These are phyloP conservation scores for Penicillium sp. DNA, from an alignment of 2,329 filamentous ascomycete species.

Conservation along the genomic window DNA sequence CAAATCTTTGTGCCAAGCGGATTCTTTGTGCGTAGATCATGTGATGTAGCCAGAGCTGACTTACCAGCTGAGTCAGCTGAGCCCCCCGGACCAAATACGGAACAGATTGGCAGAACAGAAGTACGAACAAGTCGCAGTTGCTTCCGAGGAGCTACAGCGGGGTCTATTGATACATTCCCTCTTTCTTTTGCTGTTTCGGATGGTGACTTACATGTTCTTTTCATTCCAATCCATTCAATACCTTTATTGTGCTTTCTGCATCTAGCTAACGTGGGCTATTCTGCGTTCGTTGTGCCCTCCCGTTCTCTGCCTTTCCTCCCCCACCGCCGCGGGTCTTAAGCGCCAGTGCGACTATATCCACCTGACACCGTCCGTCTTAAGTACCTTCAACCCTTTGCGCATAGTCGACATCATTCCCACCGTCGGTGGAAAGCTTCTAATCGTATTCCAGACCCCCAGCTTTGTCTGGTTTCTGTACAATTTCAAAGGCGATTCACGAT, in stretches of 20 bases:
- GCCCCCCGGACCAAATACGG: not conserved
- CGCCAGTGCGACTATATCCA: slow-evolving; percentile 36
- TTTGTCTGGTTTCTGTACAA: not conserved
- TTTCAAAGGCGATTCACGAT: not conserved
- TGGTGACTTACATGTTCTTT: not conserved
- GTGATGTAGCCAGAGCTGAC: not conserved
- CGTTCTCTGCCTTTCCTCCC: slow-evolving; percentile 16
- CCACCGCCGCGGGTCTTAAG: slow-evolving; percentile 40
- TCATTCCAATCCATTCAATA: not conserved
- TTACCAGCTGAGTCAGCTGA: slow-evolving; percentile 5
- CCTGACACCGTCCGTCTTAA: slow-evolving; percentile 15
- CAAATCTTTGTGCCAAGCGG: slow-evolving; percentile 24
- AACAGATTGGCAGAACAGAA: not conserved
- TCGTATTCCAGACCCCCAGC: not conserved
- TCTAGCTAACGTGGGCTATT: not conserved
- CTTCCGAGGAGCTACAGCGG: not conserved
- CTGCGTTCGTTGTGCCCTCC: slow-evolving; percentile 6
- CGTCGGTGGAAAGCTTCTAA: slow-evolving; percentile 1
- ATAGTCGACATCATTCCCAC: slow-evolving; percentile 9
- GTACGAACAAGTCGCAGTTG: not conserved
- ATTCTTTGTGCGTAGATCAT: slow-evolving; percentile 35
- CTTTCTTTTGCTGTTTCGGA: not conserved
- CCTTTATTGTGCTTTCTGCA: slow-evolving; percentile 1
- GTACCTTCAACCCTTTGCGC: slow-evolving; percentile 11
- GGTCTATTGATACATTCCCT: not conserved